Base-by-base conservation (phyloP, 331 rosid species). In the Cydonia oblonga region DNA sequence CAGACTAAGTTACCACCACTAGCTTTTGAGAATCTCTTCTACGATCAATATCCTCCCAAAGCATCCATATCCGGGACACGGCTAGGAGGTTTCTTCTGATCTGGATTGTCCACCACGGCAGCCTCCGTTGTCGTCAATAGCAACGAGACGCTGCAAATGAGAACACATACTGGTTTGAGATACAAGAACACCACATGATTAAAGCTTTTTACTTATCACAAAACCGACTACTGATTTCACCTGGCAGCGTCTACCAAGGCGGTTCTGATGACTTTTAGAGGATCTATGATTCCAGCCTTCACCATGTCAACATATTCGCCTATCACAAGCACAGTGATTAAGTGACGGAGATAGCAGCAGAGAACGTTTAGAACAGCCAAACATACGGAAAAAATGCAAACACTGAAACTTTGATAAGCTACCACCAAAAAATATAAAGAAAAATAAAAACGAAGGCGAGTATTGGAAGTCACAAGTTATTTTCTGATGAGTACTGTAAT, bases 171-270 rank as follows among this genome's bases (percentile, higher is more conserved):
- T 7, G 78, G 68, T 69, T 76, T 57, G 49, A 14, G 28, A 58
- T 25, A n/a, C 18, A 22, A 24, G 40, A 74, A 44, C n/a, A 58
- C 16, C 11, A 7, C 26, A 68, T 30, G 68, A n/a, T 67, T 65
- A 9, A 46, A 32, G 19, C 22, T 53, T 2, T 40, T 40, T 3
- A 51, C 54, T 46, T 12, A 15, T 38, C n/a, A 40, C 33, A 20
- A 68, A 49, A 59, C 8, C n/a, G 51, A 77, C 2, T 4, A 14
- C 54, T 46, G 35, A 76, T 54, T 73, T 89, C 79, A 93, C 98
- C 98, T 93, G 76, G 98, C 92, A 71, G 98, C 97, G 61, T 91
- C 97, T 23, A 79, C 84, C 79, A 93, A 81, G 29, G 98, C 96
- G 11, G 98, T 91, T 84, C 96, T 86, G 65, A 93, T 82, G 46